Evolutionary conservation across 2,329 filamentous ascomycete genomes (phyloP).

Genomic region (Ceratocystis harringtonii): DNA sequence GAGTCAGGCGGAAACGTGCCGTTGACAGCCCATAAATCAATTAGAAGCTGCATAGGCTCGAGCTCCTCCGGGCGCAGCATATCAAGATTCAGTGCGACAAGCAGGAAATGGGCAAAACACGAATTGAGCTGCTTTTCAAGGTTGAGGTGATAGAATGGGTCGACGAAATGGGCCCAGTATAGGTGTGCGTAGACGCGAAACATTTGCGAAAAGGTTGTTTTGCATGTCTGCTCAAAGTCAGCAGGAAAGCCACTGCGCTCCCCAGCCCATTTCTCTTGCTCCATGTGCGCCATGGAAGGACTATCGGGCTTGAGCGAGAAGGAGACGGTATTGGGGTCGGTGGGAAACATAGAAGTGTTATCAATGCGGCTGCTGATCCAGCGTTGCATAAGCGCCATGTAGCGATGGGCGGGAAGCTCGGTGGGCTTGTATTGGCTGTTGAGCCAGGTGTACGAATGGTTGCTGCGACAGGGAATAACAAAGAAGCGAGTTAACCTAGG

Average conservation of each 20-base stretch:
- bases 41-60: slow-evolving; percentile 69
- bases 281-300: slow-evolving; percentile 30
- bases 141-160: slow-evolving; percentile 57
- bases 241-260: slow-evolving; percentile 68
- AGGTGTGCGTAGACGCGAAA: slow-evolving; percentile 82
- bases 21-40: slow-evolving; percentile 65
- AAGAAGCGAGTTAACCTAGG: neutral
- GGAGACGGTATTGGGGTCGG: slow-evolving; percentile 47
- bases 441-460: slow-evolving; percentile 74
- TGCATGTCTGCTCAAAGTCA: slow-evolving; percentile 63
- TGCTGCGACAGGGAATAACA: slow-evolving; percentile 27
- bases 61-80: slow-evolving; percentile 62
- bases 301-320: slow-evolving; percentile 37
- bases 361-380: slow-evolving; percentile 78
- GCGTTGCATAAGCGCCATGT: slow-evolving; percentile 71
- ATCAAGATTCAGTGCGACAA: slow-evolving; percentile 50
- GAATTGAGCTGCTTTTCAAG: slow-evolving; percentile 54
- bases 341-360: slow-evolving; percentile 64
- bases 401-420: slow-evolving; percentile 65
- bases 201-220: slow-evolving; percentile 75
- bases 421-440: slow-evolving; percentile 61
- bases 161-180: slow-evolving; percentile 70
- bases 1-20: slow-evolving; percentile 55
- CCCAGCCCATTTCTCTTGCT: slow-evolving; percentile 52
- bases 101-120: slow-evolving; percentile 57